Conservation (phyloP, 352 stramenopile genomes). For the Phytophthora chlamydospora region DNA sequence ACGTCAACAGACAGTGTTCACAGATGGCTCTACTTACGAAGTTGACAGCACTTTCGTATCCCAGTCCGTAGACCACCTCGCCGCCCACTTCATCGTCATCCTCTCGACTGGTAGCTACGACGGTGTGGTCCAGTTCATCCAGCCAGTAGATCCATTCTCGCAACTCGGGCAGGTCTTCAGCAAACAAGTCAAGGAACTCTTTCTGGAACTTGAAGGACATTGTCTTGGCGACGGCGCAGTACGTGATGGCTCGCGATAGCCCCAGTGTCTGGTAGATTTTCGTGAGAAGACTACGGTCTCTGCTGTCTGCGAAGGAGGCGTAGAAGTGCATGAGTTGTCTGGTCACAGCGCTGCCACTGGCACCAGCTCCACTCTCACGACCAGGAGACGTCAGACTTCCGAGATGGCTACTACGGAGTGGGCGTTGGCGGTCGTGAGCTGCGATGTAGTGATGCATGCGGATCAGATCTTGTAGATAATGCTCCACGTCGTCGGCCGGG, state of each 20-base stretch:
- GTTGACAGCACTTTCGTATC: constrained; percentile 32
- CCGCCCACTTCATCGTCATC: constrained; percentile 3
- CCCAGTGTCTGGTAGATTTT: constrained; percentile 66
- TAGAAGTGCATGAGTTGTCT: constrained; percentile 50
- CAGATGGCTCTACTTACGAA: constrained; percentile 51
- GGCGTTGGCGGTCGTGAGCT: constrained; percentile 39
- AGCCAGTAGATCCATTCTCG: constrained; percentile 64
- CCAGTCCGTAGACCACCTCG: constrained; percentile 5
- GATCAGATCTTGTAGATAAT: constrained; percentile 63
- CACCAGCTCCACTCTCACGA: not conserved
- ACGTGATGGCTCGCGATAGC: constrained; percentile 33
- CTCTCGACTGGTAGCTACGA: constrained; percentile 5
- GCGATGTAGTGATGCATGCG: constrained; percentile 60
- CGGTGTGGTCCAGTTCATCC: constrained; percentile 23
- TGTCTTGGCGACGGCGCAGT: constrained; percentile 45
- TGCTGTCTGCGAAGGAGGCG: constrained; percentile 43
- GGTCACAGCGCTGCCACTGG: constrained; percentile 11
- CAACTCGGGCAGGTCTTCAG: constrained; percentile 45
- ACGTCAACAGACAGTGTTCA: constrained; percentile 54
- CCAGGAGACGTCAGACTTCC: constrained; percentile 6
- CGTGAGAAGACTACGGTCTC: constrained; percentile 51
- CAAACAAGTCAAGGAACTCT: constrained; percentile 63
- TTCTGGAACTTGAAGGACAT: constrained; percentile 57
- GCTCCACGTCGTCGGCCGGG: constrained; percentile 62
- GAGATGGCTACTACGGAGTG: constrained; percentile 30